Conservation (phyloP, 805 yeast genomes). For the Sungouiozyma intestinalis region DNA sequence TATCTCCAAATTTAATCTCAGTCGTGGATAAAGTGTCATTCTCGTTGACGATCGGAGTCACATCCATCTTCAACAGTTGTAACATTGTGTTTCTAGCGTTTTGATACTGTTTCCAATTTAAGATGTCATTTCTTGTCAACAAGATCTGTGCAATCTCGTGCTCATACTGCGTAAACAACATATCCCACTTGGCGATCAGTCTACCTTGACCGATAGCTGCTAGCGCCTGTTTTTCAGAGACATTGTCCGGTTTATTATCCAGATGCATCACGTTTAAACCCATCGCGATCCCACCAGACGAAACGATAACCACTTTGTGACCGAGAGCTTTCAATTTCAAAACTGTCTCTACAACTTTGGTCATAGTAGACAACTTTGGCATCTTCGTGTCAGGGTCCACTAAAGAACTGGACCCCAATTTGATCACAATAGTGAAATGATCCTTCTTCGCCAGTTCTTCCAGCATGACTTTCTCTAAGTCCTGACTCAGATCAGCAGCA, state of each 20-base stretch:
- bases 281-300: constrained; percentile 95
- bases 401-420: constrained; percentile 78
- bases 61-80: constrained; percentile 77
- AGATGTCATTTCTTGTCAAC: constrained; percentile 85
- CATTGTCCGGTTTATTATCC: constrained; percentile 57
- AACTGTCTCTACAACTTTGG: constrained; percentile 80
- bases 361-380: constrained; percentile 84
- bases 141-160: constrained; percentile 89
- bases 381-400: constrained; percentile 87
- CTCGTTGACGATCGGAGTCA: constrained; percentile 93
- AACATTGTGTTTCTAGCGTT: constrained; percentile 85
- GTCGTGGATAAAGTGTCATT: constrained; percentile 90
- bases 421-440: constrained; percentile 42
- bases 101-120: constrained; percentile 80
- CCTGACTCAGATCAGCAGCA: constrained; percentile 13
- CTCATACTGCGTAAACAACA: constrained; percentile 68
- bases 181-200: constrained; percentile 86
- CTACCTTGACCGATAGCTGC: constrained; percentile 96
- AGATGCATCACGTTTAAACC: constrained; percentile 73
- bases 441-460: constrained; percentile 6
- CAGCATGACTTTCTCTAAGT: not conserved
- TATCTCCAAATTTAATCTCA: constrained; percentile 96
- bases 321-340: constrained; percentile 78
- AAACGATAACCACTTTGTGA: constrained; percentile 77
- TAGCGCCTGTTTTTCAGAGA: constrained; percentile 80